Evolutionary conservation across 139 green algal species (phyloP).

Genomic region (Prasinococcaceae sp.): DNA sequence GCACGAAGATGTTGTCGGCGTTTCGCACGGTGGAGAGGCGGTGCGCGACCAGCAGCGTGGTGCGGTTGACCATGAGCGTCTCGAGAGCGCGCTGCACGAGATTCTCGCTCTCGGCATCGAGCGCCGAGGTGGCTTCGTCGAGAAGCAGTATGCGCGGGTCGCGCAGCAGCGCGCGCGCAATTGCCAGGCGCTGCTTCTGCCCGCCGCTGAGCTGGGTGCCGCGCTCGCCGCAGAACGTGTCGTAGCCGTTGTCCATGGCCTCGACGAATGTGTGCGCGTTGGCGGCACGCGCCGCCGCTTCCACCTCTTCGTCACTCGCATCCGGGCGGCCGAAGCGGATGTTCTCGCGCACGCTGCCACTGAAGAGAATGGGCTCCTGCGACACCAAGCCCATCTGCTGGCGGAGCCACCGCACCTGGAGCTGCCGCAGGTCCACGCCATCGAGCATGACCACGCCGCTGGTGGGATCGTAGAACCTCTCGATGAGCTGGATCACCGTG

Average conservation of each 20-base stretch:
- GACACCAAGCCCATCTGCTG: constrained; percentile 40
- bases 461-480: constrained; percentile 74
- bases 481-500: constrained; percentile 71
- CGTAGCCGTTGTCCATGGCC: constrained; percentile 45
- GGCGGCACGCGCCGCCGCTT: constrained; percentile 43
- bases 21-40: constrained; percentile 64
- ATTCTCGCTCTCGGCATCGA: constrained; percentile 33
- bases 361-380: constrained; percentile 74
- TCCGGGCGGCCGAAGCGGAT: constrained; percentile 21
- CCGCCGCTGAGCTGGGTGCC: constrained; percentile 12
- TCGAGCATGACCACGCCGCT: constrained; percentile 51
- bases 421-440: constrained; percentile 42
- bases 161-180: constrained; percentile 48
- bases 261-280: constrained; percentile 69
- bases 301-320: constrained; percentile 24
- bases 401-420: constrained; percentile 67
- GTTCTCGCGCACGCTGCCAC: constrained; percentile 26
- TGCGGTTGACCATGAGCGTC: constrained; percentile 63
- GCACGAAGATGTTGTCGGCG: constrained; percentile 65
- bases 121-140: constrained; percentile 37
- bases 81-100: constrained; percentile 65
- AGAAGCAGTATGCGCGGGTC: constrained; percentile 63
- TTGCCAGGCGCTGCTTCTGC: constrained; percentile 60
- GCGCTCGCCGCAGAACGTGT: constrained; percentile 52
- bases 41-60: constrained; percentile 87